phyloP scores from a whole-genome alignment of 257 asterid genomes.

The Thymus mandschuricus region DNA sequence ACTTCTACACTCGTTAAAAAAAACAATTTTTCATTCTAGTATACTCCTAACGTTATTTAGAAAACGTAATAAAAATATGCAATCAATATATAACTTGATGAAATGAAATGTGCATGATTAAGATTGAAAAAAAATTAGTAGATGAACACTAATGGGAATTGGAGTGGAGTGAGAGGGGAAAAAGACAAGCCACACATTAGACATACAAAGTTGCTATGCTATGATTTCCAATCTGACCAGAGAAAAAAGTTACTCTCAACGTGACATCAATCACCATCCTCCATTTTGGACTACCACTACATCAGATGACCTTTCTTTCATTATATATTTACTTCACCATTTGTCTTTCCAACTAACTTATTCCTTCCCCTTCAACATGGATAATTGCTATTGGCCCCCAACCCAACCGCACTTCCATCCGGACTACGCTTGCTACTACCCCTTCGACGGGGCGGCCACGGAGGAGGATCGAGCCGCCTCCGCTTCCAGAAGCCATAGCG shows the following conservation, averaged over 20 bases:
- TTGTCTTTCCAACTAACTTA: not conserved
- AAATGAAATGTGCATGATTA: not conserved
- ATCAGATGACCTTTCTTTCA: not conserved
- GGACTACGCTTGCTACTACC: conserved; percentile 32
- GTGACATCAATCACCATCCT: conserved; percentile 56
- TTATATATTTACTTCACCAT: not conserved
- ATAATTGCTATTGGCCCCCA: conserved; percentile 40
- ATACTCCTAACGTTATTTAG: too few relatives aligned
- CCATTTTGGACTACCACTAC: conserved; percentile 28
- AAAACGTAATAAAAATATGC: too few relatives aligned
- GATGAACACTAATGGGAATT: not conserved
- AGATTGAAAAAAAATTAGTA: not conserved
- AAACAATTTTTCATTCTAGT: too few relatives aligned
- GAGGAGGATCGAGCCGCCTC: conserved; percentile 39
- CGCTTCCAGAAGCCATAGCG: conserved; percentile 72
- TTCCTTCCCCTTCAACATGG: conserved; percentile 38
- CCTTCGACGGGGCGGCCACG: not conserved
- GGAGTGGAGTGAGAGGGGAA: conserved; percentile 20
- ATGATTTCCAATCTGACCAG: conserved; percentile 50
- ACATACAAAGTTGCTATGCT: conserved; percentile 21
- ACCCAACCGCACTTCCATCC: conserved; percentile 13
- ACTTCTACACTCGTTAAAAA: too few relatives aligned
- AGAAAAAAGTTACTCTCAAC: conserved; percentile 35
- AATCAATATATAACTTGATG: not conserved
- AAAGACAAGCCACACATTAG: conserved; percentile 45